Evolutionary conservation across 768 basidiomycete species (phyloP).

Genomic region (Trametopsis cervina): DNA sequence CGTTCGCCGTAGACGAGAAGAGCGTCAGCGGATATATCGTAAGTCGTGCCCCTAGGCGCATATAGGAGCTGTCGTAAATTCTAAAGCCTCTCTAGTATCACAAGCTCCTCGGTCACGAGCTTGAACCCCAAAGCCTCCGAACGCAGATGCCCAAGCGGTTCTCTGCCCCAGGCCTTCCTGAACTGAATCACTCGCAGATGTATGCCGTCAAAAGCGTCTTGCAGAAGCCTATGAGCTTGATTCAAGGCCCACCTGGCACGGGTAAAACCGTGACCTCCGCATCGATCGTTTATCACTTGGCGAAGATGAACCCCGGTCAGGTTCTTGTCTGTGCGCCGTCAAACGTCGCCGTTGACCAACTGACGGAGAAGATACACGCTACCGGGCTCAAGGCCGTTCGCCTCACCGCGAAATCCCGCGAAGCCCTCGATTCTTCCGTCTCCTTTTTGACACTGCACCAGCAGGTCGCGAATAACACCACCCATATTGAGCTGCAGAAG

Average conservation of each 20-base stretch:
- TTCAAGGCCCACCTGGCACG: constrained; percentile 97
- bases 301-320: constrained; percentile 99
- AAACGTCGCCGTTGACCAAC: constrained; percentile 98
- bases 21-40: constrained; percentile 95
- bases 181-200: constrained; percentile 99
- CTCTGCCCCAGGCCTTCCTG: constrained; percentile 94
- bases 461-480: constrained; percentile 94
- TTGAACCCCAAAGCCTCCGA: constrained; percentile 86
- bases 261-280: constrained; percentile 99
- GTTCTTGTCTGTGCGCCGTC: constrained; percentile 98
- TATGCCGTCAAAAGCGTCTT: constrained; percentile 98
- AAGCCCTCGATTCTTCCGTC: constrained; percentile 95
- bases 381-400: constrained; percentile 99
- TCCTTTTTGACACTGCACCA: constrained; percentile 92
- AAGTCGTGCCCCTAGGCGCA: neutral
- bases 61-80: constrained; percentile 5
- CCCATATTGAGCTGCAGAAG: constrained; percentile 96
- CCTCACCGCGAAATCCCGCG: constrained; percentile 95
- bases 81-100: constrained; percentile 63
- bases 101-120: constrained; percentile 95
- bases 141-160: constrained; percentile 97
- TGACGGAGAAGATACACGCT: constrained; percentile 98
- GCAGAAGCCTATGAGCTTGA: constrained; percentile 95
- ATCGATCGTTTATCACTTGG: constrained; percentile 96
- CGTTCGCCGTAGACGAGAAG: constrained; percentile 98